phyloP scores from a whole-genome alignment of 768 basidiomycete species.

The Harrya chromipes region DNA sequence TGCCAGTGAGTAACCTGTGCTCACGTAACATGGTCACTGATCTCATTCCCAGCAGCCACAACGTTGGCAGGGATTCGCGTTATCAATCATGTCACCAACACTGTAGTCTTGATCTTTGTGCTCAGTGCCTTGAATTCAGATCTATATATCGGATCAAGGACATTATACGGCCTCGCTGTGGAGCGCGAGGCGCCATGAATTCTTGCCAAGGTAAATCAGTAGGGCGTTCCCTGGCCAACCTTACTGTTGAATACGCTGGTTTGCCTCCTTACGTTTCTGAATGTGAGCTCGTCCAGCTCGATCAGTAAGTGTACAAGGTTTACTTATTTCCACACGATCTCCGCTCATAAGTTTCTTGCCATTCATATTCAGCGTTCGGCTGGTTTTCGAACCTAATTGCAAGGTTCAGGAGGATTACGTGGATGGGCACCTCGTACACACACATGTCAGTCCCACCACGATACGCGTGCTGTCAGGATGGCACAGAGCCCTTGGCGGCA shows the following conservation, averaged over 20 bases:
- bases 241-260: constrained; percentile 53
- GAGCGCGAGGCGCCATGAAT: constrained; percentile 46
- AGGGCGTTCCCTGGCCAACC: constrained; percentile 35
- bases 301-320: constrained; percentile 39
- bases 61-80: constrained; percentile 43
- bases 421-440: constrained; percentile 30
- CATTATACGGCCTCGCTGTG: constrained; percentile 44
- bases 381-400: constrained; percentile 31
- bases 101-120: constrained; percentile 48
- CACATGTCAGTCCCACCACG: constrained; percentile 22
- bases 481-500: not conserved
- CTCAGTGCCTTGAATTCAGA: constrained; percentile 50
- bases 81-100: constrained; percentile 40
- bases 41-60: constrained; percentile 31
- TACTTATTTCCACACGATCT: constrained; percentile 21
- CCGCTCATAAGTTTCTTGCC: constrained; percentile 12
- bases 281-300: constrained; percentile 47
- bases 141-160: constrained; percentile 50
- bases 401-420: constrained; percentile 34
- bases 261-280: constrained; percentile 58
- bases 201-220: constrained; percentile 34
- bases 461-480: constrained; percentile 6
- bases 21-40: constrained; percentile 4
- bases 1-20: constrained; percentile 31
- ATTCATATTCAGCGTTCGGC: constrained; percentile 16